Evolutionary conservation across 306 rosid genomes (phyloP), one percentile per base, ranked within the genome.

Genomic region (Vigna mungo): DNA sequence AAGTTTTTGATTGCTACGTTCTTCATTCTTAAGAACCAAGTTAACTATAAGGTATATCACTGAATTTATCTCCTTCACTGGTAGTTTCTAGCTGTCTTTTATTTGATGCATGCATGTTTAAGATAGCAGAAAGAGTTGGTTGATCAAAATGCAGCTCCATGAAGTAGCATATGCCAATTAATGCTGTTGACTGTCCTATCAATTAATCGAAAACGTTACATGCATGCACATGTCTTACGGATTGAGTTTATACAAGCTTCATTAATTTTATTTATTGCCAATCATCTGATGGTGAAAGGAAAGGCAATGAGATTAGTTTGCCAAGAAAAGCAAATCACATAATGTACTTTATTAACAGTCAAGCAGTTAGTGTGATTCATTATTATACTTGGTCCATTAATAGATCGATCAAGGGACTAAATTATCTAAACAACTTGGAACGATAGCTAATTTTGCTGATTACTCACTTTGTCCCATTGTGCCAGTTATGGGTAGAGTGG

Each of bases 1-100:
- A 70, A 64, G 34, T 85, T 85, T 81, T 85, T 55, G 21, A 59
- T 76, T 71, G 75, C 69, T 52, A 71, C 55, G 72, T 76, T 79
- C 76, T 51, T 60, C 84, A 10, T 71, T 54, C 65, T 41, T 66
- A n/a, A 60, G 21, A 83, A 77, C 21, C 51, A 20, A 54, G 73
- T 59, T 23, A 64, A 79, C 53, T 43, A 54, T 51, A 82, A 82
- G 86, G 88, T 85, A 76, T 51, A 51, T 64, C 9, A 4, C 27
- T 43, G 61, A 72, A 44, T 51, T 72, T 46, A 73, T 68, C 36
- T 49, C 41, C 15, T 65, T 68, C 61, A 16, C 49, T 62, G 17
- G 46, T 55, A 76, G 43, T 18, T 75, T 84, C 53, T 20, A 27
- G 54, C 59, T 60, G 37, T 23, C 6, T 20, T 53, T 73, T 72